Evolutionary conservation across 2,329 filamentous ascomycete genomes (phyloP), one percentile per base, ranked within the genome.

Genomic region (Nemania abortiva): DNA sequence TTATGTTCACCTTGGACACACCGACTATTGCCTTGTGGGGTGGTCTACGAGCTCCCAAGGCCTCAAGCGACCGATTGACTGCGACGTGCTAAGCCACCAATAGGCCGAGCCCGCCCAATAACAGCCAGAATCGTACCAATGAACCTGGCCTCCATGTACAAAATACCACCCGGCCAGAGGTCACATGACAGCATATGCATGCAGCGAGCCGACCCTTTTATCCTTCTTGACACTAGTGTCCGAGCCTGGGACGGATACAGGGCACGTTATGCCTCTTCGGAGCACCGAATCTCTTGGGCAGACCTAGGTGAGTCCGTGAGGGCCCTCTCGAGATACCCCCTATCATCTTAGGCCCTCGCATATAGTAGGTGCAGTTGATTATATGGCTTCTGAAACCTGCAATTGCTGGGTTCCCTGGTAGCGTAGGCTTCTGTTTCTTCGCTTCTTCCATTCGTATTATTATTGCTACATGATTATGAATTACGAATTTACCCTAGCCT

Each of bases 141-240:
- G 53, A 64, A 70, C 49, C 5, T 45, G 37, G 39, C 5, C 47
- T 29, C 53, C 37, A 49, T 52, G 56, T 39, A 55, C 50, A 55
- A 18, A 61, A 57, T 55, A 63, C 59, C 31, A 37, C 59, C 59
- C 45, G 37, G 20, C 29, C 42, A 31, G 42, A 53, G 56, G 70
- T 77, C 75, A 77, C 75, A 76, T 77, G 75, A 68, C 62, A 63
- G 57, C 47, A 60, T 74, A 75, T 77, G 75, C 74, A 76, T 76
- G 75, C 75, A 75, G 70, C 75, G 75, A 77, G 75, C 75, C 75
- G 75, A 63, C 71, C 73, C 74, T 74, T 76, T 75, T 73, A 73
- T 72, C 71, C 63, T 60, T 66, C 50, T 59, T 63, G 37, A 42
- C 39, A 42, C 39, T 59, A 55, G 70, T 66, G 71, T 42, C 45